These are phyloP conservation scores for Arachnomyces sp. DNA, from an alignment of 2,329 filamentous ascomycete species.

Conservation along the genomic window DNA sequence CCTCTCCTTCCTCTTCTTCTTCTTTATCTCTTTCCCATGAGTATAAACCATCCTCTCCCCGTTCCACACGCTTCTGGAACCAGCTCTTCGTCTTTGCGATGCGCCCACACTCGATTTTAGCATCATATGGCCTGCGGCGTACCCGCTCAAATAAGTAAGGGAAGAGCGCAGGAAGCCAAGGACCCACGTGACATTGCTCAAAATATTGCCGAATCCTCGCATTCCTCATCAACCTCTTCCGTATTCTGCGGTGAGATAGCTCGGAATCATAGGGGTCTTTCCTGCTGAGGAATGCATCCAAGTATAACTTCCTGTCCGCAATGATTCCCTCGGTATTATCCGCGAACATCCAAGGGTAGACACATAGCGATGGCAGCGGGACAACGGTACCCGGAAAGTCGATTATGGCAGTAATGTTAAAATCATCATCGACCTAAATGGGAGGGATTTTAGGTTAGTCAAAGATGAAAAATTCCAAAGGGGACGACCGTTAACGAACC, in stretches of 20 bases:
- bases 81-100: too few relatives aligned
- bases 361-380: conserved; percentile 8
- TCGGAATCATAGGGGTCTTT: conserved; percentile 1
- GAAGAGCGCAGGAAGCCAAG: conserved; percentile 3
- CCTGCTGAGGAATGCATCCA: not conserved
- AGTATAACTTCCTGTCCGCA: conserved; percentile 2
- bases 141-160: conserved; percentile 2
- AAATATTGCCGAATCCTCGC: conserved; percentile 3
- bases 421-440: conserved; percentile 11
- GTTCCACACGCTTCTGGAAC: too few relatives aligned
- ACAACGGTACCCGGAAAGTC: conserved; percentile 12
- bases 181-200: conserved; percentile 4
- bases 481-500: not conserved
- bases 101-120: too few relatives aligned
- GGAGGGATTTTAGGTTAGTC: not conserved
- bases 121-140: conserved; percentile 17
- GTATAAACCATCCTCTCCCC: too few relatives aligned
- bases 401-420: conserved; percentile 11
- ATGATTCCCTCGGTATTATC: conserved; percentile 2
- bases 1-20: too few relatives aligned
- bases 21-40: too few relatives aligned
- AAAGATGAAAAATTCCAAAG: not conserved
- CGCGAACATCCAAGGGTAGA: conserved; percentile 5
- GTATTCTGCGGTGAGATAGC: not conserved
- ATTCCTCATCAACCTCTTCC: conserved; percentile 2